Conservation (phyloP, 306 rosid genomes). For the Trifolium repens region DNA sequence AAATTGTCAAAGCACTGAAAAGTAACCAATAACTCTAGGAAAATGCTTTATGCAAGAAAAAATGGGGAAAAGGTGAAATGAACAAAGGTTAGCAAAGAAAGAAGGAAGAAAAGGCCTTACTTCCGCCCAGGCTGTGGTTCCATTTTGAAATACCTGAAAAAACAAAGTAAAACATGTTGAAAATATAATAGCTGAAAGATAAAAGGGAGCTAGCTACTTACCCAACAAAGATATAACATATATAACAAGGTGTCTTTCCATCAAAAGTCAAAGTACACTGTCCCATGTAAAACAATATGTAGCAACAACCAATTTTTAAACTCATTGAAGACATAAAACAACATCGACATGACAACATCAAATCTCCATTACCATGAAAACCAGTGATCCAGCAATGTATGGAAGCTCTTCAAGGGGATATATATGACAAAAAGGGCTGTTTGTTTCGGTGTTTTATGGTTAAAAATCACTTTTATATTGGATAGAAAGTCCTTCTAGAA, state of each 20-base stretch:
- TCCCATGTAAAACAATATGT: not conserved
- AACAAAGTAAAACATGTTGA: slow-evolving; percentile 41
- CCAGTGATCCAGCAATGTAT: slow-evolving; percentile 8
- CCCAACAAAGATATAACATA: slow-evolving; percentile 20
- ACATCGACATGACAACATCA: not conserved
- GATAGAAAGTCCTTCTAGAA: not conserved
- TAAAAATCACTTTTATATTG: not conserved
- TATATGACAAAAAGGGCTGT: not conserved
- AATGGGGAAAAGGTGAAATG: not conserved
- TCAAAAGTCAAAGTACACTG: slow-evolving; percentile 24
- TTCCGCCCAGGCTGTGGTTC: slow-evolving; percentile 93
- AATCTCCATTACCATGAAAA: slow-evolving; percentile 14
- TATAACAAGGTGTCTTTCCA: slow-evolving; percentile 18
- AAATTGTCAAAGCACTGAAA: slow-evolving; percentile 11
- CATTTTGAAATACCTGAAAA: slow-evolving; percentile 79
- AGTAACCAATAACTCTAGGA: slow-evolving; percentile 20
- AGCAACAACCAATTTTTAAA: slow-evolving; percentile 35
- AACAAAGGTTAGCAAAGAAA: slow-evolving; percentile 22
- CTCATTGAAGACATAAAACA: slow-evolving; percentile 15
- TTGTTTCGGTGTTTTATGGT: not conserved
- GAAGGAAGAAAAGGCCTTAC: slow-evolving; percentile 57
- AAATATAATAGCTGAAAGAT: slow-evolving; percentile 30
- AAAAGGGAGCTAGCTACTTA: slow-evolving; percentile 20
- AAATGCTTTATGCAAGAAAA: slow-evolving; percentile 25
- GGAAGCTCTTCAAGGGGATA: slow-evolving; percentile 11